Percentiles rank a stretch among this genome's conserved stretches.
phyloP scores from a whole-genome alignment of 129 eudicot genomes.

The Flaveria sonorensis region DNA sequence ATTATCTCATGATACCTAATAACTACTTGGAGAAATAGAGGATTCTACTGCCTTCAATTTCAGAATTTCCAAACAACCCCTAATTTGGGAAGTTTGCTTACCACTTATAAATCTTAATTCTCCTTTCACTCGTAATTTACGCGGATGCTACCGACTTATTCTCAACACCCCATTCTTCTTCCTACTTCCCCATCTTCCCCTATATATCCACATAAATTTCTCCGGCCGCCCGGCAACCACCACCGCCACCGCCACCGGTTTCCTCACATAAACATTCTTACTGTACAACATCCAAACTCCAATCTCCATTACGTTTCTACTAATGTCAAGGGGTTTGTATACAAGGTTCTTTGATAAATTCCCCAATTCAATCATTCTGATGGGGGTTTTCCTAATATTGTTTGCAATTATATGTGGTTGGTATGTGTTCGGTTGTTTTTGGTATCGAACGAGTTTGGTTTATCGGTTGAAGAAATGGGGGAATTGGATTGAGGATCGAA shows the following conservation, averaged over 20 bases:
- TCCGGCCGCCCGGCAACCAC: slow-evolving; percentile 23
- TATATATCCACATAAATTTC: slow-evolving; percentile 1
- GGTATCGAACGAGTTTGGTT: slow-evolving; percentile 52
- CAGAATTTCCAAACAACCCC: slow-evolving; percentile 22
- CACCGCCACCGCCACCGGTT: slow-evolving; percentile 1
- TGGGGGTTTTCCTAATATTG: slow-evolving; percentile 29
- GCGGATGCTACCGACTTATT: slow-evolving; percentile 37
- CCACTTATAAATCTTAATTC: slow-evolving; percentile 28
- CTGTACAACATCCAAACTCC: background rate
- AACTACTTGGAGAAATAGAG: background rate
- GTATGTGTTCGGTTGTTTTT: slow-evolving; percentile 45
- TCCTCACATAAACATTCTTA: background rate
- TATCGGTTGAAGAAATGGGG: slow-evolving; percentile 38
- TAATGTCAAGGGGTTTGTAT: background rate
- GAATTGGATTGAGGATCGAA: slow-evolving; percentile 53
- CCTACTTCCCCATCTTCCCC: background rate
- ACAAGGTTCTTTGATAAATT: slow-evolving; percentile 3
- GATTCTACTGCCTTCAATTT: background rate
- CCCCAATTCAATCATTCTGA: background rate
- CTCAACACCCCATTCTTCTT: slow-evolving; percentile 9
- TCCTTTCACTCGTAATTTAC: slow-evolving; percentile 36
- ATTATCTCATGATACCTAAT: background rate
- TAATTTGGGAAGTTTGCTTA: slow-evolving; percentile 25
- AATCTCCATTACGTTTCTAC: background rate
- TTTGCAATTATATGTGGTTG: slow-evolving; percentile 14